Evolutionary conservation across 176 grass and related monocot species (phyloP).

Genomic region (Aegilops longissima): DNA sequence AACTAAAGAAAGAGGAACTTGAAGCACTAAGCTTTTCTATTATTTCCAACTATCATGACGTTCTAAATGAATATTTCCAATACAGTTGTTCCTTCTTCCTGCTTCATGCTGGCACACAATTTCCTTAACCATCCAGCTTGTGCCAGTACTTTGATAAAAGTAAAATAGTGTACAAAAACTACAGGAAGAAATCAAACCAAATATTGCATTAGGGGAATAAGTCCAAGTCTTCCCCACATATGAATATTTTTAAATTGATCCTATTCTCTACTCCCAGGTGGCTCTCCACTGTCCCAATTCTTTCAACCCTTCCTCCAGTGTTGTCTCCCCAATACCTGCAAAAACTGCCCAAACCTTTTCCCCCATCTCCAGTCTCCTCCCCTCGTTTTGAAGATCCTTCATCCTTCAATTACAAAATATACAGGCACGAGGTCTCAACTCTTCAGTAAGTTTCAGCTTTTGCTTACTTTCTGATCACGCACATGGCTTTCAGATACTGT

Average conservation of each 20-base stretch:
- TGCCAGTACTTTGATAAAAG: conserved; percentile 25
- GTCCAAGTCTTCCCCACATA: conserved; percentile 40
- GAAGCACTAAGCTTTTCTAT: background rate
- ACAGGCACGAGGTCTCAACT: background rate
- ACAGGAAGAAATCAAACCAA: conserved; percentile 43
- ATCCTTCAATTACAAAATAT: conserved; percentile 12
- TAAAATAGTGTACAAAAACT: conserved; percentile 21
- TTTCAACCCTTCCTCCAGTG: conserved; percentile 13
- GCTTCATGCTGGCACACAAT: conserved; percentile 37
- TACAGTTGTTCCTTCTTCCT: conserved; percentile 30
- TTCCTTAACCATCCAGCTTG: conserved; percentile 34
- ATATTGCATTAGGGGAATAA: conserved; percentile 17
- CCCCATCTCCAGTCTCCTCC: conserved; percentile 7
- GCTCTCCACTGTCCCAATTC: conserved; percentile 30
- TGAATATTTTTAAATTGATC: conserved; percentile 33
- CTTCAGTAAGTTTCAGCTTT: conserved; percentile 32
- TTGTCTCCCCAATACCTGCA: conserved; percentile 18
- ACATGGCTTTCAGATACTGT: background rate
- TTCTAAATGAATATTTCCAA: conserved; percentile 24
- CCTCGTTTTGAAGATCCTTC: conserved; percentile 3
- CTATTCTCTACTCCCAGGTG: conserved; percentile 15
- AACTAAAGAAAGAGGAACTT: background rate
- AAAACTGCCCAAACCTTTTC: conserved; percentile 25
- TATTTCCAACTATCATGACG: conserved; percentile 9
- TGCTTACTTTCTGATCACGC: conserved; percentile 21